Evolutionary conservation across 805 yeast genomes (phyloP).

Genomic region (Kodamaea hsintzibuensis): DNA sequence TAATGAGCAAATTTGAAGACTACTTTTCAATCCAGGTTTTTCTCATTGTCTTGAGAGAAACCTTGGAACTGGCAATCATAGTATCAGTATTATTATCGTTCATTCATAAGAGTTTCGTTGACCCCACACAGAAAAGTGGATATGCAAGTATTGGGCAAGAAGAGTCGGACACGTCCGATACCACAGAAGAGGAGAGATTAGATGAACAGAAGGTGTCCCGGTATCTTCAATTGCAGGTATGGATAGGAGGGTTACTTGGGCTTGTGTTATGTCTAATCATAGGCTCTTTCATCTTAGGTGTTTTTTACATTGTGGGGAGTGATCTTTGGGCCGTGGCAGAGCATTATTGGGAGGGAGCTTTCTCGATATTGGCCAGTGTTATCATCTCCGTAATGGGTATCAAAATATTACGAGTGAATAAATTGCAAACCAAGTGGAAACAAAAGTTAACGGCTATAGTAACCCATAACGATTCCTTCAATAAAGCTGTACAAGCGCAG

Average conservation of each 20-base stretch:
- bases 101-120: slow-evolving; percentile 55
- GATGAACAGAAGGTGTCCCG: slow-evolving; percentile 7
- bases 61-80: slow-evolving; percentile 74
- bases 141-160: background rate
- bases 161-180: background rate
- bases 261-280: slow-evolving; percentile 38
- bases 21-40: slow-evolving; percentile 70
- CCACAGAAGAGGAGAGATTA: background rate
- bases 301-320: slow-evolving; percentile 42
- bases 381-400: slow-evolving; percentile 49
- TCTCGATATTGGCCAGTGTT: slow-evolving; percentile 45
- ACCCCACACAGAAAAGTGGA: slow-evolving; percentile 15
- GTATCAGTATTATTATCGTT: slow-evolving; percentile 73
- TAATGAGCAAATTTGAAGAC: slow-evolving; percentile 5
- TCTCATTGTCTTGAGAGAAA: slow-evolving; percentile 71
- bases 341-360: slow-evolving; percentile 50
- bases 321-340: slow-evolving; percentile 49
- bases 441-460: slow-evolving; percentile 34
- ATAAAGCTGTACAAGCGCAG: slow-evolving; percentile 15
- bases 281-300: slow-evolving; percentile 39
- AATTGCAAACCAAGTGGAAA: slow-evolving; percentile 48
- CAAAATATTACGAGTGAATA: slow-evolving; percentile 43
- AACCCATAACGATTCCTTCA: slow-evolving; percentile 22
- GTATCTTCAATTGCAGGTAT: slow-evolving; percentile 39
- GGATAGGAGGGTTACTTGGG: slow-evolving; percentile 47